Evolutionary conservation across 371 early-diverging fungal genomes (phyloP).

Genomic region (Mucor circinelloides): DNA sequence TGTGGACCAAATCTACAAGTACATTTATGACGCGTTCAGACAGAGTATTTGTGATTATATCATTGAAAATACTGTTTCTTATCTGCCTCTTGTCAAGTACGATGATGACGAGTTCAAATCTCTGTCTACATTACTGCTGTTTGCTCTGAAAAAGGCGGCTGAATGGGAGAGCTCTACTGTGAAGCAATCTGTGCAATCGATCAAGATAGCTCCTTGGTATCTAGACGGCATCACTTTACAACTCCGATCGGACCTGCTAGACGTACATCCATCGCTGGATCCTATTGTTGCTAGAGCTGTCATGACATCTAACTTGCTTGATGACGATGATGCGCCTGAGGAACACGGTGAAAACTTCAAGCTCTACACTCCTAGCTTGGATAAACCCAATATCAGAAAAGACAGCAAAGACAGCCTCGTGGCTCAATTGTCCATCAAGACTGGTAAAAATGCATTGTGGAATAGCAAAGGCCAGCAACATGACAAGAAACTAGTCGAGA

Average conservation of each 20-base stretch:
- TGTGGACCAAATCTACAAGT: constrained; percentile 47
- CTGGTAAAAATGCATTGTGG: background rate
- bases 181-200: constrained; percentile 34
- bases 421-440: background rate
- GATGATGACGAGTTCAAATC: constrained; percentile 5
- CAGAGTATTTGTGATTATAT: constrained; percentile 74
- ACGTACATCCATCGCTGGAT: constrained; percentile 24
- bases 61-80: constrained; percentile 55
- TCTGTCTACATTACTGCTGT: constrained; percentile 8
- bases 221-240: constrained; percentile 40
- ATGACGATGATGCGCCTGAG: background rate
- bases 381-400: background rate
- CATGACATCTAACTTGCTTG: constrained; percentile 3
- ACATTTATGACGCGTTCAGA: constrained; percentile 54
- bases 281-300: constrained; percentile 31
- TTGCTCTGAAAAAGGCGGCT: constrained; percentile 45
- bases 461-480: background rate
- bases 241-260: constrained; percentile 34
- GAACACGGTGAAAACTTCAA: background rate
- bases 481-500: background rate
- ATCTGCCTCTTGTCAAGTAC: background rate
- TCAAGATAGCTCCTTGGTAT: constrained; percentile 42
- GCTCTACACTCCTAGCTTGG: background rate
- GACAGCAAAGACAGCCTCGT: background rate
- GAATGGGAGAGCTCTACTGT: constrained; percentile 61